These are phyloP conservation scores for Suillus occidentalis DNA, from an alignment of 768 basidiomycete genomes.

Conservation along the genomic window DNA sequence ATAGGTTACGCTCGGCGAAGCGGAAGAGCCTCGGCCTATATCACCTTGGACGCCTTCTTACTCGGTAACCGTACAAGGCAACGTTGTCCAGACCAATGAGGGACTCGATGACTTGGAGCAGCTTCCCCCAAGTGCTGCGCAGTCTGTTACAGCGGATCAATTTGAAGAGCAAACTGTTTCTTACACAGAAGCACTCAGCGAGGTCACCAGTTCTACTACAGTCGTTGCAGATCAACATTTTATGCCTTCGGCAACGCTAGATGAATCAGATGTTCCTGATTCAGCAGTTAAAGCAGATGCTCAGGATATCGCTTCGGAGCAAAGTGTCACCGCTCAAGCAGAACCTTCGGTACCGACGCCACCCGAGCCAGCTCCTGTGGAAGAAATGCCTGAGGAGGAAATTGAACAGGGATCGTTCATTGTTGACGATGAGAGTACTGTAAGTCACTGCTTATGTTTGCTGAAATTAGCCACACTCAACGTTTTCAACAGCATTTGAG, in stretches of 20 bases:
- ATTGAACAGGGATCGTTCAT: constrained; percentile 17
- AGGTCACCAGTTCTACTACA: background rate
- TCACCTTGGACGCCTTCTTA: constrained; percentile 44
- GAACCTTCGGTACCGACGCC: background rate
- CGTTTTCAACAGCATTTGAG: background rate
- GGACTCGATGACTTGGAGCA: constrained; percentile 11
- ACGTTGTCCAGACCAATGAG: constrained; percentile 17
- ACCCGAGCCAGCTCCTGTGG: background rate
- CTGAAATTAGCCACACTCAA: background rate
- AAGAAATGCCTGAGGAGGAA: background rate
- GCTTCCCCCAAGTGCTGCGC: constrained; percentile 7
- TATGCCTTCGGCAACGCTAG: background rate
- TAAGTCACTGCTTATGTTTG: background rate
- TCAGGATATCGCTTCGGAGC: background rate
- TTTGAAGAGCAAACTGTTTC: background rate
- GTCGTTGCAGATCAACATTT: background rate
- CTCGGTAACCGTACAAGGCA: constrained; percentile 42
- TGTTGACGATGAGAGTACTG: constrained; percentile 4
- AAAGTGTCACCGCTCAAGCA: background rate
- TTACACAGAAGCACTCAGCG: background rate
- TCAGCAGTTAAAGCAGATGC: background rate
- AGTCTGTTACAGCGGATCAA: background rate
- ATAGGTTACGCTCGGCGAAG: background rate
- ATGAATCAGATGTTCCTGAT: background rate
- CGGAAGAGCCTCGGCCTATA: constrained; percentile 5